Percentiles rank a stretch among this genome's conserved stretches.
Evolutionary conservation across 176 grass and related monocot species (phyloP).

Genomic region (Rhynchospora pubera): DNA sequence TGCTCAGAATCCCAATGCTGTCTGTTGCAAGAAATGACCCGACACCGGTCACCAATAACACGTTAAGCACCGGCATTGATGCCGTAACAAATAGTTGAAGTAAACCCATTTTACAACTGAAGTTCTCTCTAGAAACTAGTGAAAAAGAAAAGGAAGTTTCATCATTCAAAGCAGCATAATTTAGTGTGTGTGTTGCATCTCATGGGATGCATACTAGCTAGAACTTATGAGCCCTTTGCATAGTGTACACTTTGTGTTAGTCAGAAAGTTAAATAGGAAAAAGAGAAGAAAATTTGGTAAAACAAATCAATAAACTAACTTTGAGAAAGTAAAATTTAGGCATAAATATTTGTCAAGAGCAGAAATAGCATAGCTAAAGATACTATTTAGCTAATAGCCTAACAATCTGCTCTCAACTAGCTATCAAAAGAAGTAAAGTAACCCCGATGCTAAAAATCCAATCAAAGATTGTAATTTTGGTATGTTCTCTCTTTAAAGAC

Average conservation of each 20-base stretch:
- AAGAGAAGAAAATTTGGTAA: neutral
- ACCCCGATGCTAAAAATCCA: neutral
- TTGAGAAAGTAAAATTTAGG: too few relatives aligned
- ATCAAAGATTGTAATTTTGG: neutral
- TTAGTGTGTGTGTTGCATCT: neutral
- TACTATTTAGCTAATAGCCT: neutral
- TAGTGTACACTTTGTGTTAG: neutral
- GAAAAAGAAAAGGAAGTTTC: neutral
- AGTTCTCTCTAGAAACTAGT: neutral
- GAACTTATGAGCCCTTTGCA: neutral
- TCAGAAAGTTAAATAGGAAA: neutral
- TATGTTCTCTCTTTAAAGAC: neutral
- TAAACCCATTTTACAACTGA: constrained; percentile 35
- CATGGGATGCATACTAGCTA: neutral
- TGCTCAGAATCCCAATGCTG: constrained; percentile 38
- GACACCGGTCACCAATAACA: constrained; percentile 65
- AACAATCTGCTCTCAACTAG: neutral
- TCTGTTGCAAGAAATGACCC: constrained; percentile 59
- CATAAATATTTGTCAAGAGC: too few relatives aligned
- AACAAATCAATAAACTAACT: neutral
- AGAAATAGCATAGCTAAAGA: neutral
- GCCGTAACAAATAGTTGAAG: constrained; percentile 62
- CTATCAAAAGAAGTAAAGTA: neutral
- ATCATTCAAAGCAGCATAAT: neutral
- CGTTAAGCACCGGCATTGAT: constrained; percentile 60